Percentiles rank a stretch among this genome's conserved stretches.
Evolutionary conservation across 768 basidiomycete genomes (phyloP).

Genomic region (Suillus subluteus): DNA sequence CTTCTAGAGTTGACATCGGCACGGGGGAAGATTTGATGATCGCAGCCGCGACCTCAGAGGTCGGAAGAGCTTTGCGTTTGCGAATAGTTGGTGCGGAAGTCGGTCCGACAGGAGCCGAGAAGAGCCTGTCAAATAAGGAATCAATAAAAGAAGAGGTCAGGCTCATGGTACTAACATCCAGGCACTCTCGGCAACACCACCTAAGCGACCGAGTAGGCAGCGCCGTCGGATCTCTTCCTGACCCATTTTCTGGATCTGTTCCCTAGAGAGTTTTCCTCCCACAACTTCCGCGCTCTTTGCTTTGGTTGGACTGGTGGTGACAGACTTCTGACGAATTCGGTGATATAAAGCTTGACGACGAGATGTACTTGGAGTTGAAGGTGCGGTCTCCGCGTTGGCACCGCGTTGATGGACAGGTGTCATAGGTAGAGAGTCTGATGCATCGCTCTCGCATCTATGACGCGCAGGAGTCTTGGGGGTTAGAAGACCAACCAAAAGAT

Average conservation of each 20-base stretch:
- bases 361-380: constrained; percentile 73
- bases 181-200: constrained; percentile 82
- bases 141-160: constrained; percentile 4
- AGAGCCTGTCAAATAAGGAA: constrained; percentile 52
- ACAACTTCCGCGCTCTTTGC: constrained; percentile 40
- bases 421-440: constrained; percentile 48
- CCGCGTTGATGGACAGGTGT: constrained; percentile 72
- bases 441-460: constrained; percentile 48
- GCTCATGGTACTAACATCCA: constrained; percentile 68
- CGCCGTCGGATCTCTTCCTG: constrained; percentile 81
- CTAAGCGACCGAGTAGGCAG: constrained; percentile 75
- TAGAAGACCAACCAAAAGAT: constrained; percentile 40
- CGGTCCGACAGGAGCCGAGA: constrained; percentile 63
- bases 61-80: constrained; percentile 72
- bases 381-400: constrained; percentile 53
- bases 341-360: constrained; percentile 82
- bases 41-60: constrained; percentile 66
- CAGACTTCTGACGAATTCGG: constrained; percentile 73
- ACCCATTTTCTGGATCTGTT: constrained; percentile 69
- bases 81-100: constrained; percentile 58
- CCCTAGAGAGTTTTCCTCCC: constrained; percentile 58
- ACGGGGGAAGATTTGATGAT: constrained; percentile 82
- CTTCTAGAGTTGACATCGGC: constrained; percentile 78
- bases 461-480: constrained; percentile 43
- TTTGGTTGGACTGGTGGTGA: constrained; percentile 71